Base-by-base conservation (phyloP, 2,329 filamentous ascomycete genomes). In the Ascomycota sp. region DNA sequence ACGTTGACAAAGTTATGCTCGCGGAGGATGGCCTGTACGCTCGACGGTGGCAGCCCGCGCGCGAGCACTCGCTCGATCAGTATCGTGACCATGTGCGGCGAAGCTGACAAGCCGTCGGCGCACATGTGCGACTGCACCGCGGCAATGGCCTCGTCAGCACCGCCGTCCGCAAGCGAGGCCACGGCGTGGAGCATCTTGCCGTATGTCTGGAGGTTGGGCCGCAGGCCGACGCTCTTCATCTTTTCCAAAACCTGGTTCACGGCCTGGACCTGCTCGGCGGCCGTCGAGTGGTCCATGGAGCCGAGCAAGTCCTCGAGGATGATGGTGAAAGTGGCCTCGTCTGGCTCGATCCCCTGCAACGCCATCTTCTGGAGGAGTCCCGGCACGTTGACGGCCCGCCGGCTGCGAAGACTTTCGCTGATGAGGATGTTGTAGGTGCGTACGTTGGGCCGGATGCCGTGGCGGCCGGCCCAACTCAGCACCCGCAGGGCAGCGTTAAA, bases 301-400 rank as follows among this genome's bases (percentile, higher is more conserved):
- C 53, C 43, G 41, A 68, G 52, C 35, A 66, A 48, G 42, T 63
- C 65, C 25, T 76, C 69, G 7, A 89, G 56, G 33, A 89, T 59
- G 36, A 81, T 69, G 15, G 71, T 78, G 47, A 79, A 80, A 1
- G 81, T 89, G 5, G 63, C 64, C n/a, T 61, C 56, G 45, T 83
- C 69, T 1, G 73, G 64, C 20, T 58, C 39, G 20, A 81, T 47
- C 3, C 59, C 58, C 11, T 59, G 50, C 3, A 45, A 37, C 24
- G 61, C 52, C 77, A 83, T 83, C 31, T 60, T 51, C 4, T 52
- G 41, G 3, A 82, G 55, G 9, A 81, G 42, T 3, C 46, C 46
- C 26, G 59, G 53, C 9, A 67, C 61, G 25, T 68, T 62, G 1
- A 55, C 43, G 22, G 50, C 42, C 19, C 59, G 52, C 17, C 59